These are phyloP conservation scores for Delitschia confertaspora DNA, from an alignment of 495 filamentous ascomycete genomes.

Conservation along the genomic window DNA sequence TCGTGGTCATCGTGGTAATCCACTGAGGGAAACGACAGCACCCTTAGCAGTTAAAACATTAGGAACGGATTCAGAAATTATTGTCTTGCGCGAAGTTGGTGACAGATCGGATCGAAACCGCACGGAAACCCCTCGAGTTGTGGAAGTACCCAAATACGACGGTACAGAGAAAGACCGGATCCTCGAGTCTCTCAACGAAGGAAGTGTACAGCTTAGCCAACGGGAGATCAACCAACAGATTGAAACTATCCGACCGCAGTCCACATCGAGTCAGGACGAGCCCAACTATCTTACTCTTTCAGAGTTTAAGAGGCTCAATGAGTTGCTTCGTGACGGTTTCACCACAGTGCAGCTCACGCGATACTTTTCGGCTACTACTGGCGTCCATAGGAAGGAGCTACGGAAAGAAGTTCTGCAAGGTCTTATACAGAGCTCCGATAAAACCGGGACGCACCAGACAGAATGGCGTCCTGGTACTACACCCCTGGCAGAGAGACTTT, in stretches of 20 bases:
- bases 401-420: conserved; percentile 1
- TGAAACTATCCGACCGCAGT: conserved; percentile 20
- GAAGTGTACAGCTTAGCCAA: background rate
- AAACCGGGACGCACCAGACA: conserved; percentile 5
- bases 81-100: conserved; percentile 18
- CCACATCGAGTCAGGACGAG: conserved; percentile 1
- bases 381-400: background rate
- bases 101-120: background rate
- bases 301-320: conserved; percentile 5
- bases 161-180: conserved; percentile 1
- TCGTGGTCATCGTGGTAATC: conserved; percentile 6
- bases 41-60: conserved; percentile 17
- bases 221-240: conserved; percentile 16
- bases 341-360: conserved; percentile 15
- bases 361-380: conserved; percentile 11
- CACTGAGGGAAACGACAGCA: conserved; percentile 11
- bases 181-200: conserved; percentile 13
- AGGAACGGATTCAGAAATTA: conserved; percentile 22
- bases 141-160: background rate
- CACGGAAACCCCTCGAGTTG: background rate
- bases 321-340: conserved; percentile 11
- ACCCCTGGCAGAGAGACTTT: conserved; percentile 4
- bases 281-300: conserved; percentile 13
- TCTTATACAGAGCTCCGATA: conserved; percentile 1
- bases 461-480: conserved; percentile 23